phyloP scores from a whole-genome alignment of 140 eudicot genomes.

The Ambrosia hybrid region DNA sequence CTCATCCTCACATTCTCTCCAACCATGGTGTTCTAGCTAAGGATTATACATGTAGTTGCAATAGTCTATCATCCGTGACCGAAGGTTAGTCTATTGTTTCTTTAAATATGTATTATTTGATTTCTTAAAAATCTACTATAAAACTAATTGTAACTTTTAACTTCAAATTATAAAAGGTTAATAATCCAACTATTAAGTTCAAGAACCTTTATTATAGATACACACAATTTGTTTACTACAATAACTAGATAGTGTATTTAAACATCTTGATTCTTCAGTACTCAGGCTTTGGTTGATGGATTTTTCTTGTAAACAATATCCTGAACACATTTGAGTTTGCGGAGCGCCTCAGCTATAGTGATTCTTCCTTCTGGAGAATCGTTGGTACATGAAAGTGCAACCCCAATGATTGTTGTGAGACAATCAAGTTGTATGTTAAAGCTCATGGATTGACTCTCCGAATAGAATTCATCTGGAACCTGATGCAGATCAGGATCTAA shows the following conservation, averaged over 20 bases:
- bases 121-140: no score
- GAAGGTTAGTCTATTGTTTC: no score
- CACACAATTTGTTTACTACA: neutral
- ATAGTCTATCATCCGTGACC: no score
- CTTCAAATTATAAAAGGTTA: no score
- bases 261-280: neutral
- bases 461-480: neutral
- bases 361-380: conserved; percentile 49
- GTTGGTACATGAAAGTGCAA: conserved; percentile 59
- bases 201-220: no score
- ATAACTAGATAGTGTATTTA: neutral
- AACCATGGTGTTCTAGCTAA: no score
- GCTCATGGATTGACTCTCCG: conserved; percentile 16
- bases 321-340: conserved; percentile 36
- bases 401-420: conserved; percentile 34
- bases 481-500: conserved; percentile 39
- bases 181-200: no score
- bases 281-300: neutral
- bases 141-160: no score
- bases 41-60: no score
- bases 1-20: no score
- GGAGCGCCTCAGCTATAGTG: conserved; percentile 46
- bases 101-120: no score
- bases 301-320: conserved; percentile 29
- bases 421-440: conserved; percentile 30